Evolutionary conservation across 805 yeast genomes (phyloP), one percentile per base, ranked within the genome.

Genomic region (Pichia occidentalis): DNA sequence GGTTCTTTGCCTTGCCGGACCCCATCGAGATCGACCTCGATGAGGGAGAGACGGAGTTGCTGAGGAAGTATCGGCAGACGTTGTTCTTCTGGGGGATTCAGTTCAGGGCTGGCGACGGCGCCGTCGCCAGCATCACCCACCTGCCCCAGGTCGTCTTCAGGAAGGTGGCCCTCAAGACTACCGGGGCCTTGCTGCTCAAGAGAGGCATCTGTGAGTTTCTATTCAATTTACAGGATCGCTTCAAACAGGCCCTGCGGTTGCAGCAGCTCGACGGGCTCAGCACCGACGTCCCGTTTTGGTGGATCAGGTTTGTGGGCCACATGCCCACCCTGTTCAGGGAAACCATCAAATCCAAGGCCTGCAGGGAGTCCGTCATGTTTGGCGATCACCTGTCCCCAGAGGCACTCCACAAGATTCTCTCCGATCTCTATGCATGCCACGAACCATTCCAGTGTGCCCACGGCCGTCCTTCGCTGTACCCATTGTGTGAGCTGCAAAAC

Each of bases 391-490:
- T 86, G 29, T 48, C 64, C 0, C 39, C 29, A 2, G 42, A 36
- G 0, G 71, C 77, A 36, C 78, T 85, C 57, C 42, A 47, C 5
- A 29, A 52, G 1, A 48, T 84, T 17, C 48, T 85, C 0, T 24
- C 33, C 1, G 44, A 57, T 1, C 61, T 85, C 21, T 46, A 63
- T 0, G 17, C 37, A 4, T 84, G 95, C 50, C 49, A 59, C 11
- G 56, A 67, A 14, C 94, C 95, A 0, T 80, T 83, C 46, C 77
- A 71, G 39, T 86, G 95, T 63, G 95, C 95, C 0, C 95, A 85
- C 55, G 95, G 95, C 0, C 59, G 95, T 39, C 94, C 95, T 0
- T 72, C 86, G 0, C 54, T 80, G 10, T 69, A 75, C 14, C 44
- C 44, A 6, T 13, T 39, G 7, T 39, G 42, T 27, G 30, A 7